Conservation (phyloP, 179 eudicot species). For the Silene noctiflora region DNA sequence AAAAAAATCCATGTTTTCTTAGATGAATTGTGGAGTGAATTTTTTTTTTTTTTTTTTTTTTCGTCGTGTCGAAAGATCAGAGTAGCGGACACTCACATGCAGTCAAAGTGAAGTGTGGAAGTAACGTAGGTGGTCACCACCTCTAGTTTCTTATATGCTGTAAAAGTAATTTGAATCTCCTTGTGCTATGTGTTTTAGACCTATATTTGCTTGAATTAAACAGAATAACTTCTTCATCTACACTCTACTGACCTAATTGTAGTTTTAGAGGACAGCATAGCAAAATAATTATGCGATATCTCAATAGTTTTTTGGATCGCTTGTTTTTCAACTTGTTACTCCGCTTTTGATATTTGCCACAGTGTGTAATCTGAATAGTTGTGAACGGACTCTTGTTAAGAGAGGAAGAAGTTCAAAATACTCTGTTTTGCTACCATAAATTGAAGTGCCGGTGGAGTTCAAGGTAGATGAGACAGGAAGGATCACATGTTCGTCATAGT, state of each 20-base stretch:
- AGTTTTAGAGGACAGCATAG: neutral
- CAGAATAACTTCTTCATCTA: neutral
- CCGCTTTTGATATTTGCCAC: neutral
- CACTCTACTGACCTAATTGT: neutral
- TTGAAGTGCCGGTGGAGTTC: neutral
- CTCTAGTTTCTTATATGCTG: conserved; percentile 3
- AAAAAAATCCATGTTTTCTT: too few species aligned
- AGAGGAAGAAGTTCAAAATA: neutral
- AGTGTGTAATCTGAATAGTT: neutral
- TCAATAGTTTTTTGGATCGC: neutral
- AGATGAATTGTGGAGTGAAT: too few species aligned
- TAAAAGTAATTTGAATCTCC: neutral
- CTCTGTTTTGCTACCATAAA: neutral
- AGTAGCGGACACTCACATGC: too few species aligned
- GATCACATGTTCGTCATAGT: neutral
- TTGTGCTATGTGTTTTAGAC: neutral
- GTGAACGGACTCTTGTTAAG: neutral
- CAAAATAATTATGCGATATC: neutral
- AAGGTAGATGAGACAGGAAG: neutral
- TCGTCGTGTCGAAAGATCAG: too few species aligned
- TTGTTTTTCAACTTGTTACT: neutral
- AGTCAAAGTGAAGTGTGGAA: too few species aligned
- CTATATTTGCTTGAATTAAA: neutral
- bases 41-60: too few species aligned
- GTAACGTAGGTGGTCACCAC: too few species aligned